These are phyloP conservation scores for Rubia tinctorum DNA, from an alignment of 305 asterid genomes.

Conservation along the genomic window DNA sequence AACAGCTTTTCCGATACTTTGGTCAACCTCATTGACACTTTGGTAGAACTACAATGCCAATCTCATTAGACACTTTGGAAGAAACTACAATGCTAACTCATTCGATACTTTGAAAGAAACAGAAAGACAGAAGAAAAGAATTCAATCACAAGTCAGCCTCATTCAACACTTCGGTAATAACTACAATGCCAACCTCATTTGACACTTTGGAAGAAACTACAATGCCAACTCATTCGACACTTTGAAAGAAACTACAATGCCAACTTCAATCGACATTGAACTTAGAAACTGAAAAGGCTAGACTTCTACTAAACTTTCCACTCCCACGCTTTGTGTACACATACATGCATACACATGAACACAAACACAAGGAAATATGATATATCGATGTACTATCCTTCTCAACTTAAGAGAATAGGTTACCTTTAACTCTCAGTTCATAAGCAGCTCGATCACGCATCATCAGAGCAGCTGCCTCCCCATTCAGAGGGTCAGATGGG, in stretches of 20 bases:
- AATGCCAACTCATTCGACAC: background rate
- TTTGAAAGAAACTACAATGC: background rate
- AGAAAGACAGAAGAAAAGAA: background rate
- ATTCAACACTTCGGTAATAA: background rate
- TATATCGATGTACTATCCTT: background rate
- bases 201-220: background rate
- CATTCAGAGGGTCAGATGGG: slow-evolving; percentile 90
- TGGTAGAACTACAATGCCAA: too few species aligned
- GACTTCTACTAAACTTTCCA: background rate
- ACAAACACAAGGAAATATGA: background rate
- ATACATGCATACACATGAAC: background rate
- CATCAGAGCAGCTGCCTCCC: slow-evolving; percentile 93
- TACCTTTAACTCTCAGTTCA: slow-evolving; percentile 86
- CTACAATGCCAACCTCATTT: background rate
- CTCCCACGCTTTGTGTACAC: background rate
- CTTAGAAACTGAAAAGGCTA: background rate
- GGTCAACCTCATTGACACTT: too few species aligned
- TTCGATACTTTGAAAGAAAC: too few species aligned
- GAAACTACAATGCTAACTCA: too few species aligned
- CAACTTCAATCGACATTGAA: background rate
- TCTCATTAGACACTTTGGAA: too few species aligned
- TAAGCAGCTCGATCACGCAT: slow-evolving; percentile 77
- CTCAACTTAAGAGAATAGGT: background rate
- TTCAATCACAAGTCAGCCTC: background rate
- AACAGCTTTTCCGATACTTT: background rate